A percentile compares a stretch with the other conserved stretches of the same genome.
phyloP scores from a whole-genome alignment of 2,329 filamentous ascomycete genomes.

The Diaporthe nobilis region DNA sequence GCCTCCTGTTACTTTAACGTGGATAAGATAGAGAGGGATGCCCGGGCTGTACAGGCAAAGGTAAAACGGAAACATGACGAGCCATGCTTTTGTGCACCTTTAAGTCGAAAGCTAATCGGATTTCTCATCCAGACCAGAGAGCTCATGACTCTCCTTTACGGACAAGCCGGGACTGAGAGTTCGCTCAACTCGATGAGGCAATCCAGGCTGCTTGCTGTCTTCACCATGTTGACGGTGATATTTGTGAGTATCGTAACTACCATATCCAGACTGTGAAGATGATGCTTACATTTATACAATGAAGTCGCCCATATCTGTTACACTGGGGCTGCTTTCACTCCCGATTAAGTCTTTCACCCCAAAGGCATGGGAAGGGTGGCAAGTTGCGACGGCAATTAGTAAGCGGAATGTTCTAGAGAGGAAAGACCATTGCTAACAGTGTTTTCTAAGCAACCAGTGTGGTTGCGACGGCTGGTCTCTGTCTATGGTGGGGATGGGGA shows the following conservation, averaged over 20 bases:
- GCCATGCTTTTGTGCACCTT: not conserved
- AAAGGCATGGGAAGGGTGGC: constrained; percentile 41
- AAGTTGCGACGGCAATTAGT: constrained; percentile 7
- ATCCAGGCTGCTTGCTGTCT: constrained; percentile 14
- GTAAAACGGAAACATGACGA: not conserved
- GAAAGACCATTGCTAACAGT: not conserved
- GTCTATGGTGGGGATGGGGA: constrained; percentile 48
- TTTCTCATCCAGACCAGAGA: not conserved
- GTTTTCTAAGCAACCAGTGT: not conserved
- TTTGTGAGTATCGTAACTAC: not conserved
- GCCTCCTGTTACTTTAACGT: not conserved
- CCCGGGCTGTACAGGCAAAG: constrained; percentile 1
- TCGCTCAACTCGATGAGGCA: constrained; percentile 13
- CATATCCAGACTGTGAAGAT: not conserved
- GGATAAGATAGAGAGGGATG: constrained; percentile 1
- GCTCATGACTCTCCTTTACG: constrained; percentile 12
- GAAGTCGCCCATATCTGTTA: constrained; percentile 21
- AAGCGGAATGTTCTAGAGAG: not conserved
- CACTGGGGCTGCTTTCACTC: not conserved
- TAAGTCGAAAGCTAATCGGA: not conserved
- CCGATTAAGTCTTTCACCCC: constrained; percentile 16
- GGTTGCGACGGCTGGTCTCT: not conserved
- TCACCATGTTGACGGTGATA: constrained; percentile 7
- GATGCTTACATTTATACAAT: not conserved
- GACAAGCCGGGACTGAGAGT: constrained; percentile 25